Base-by-base conservation (phyloP, 805 yeast genomes). In the Barnettozyma sp. region DNA sequence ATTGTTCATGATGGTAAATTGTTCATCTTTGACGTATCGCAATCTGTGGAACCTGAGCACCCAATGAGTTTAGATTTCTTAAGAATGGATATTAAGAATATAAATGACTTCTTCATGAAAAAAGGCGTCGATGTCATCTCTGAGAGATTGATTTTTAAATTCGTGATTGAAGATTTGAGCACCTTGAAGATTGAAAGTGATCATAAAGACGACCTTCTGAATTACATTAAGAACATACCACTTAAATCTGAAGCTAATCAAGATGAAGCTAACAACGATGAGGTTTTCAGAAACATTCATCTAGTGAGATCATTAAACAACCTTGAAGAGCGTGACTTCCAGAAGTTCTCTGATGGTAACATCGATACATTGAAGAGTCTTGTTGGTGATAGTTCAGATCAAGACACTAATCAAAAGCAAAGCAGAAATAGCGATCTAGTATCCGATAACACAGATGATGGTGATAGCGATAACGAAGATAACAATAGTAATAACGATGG, bases 81-180 rank as follows among this genome's bases (percentile, higher is more conserved):
- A 41, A 69, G 99, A 54, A 92, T 92, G 98, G 99, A 92, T 61
- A 88, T 92, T 54, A 92, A 90, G 58, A 92, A 92, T 54, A 84
- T 90, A 17, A 92, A 90, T 53, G 92, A 84, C 49, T 92, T 80
- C 57, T 92, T 92, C 51, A 68, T 70, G 40, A 69, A 78, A 42
- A 77, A 80, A 56, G 78, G 79, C 24, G 84, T 88, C 27, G 71
- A 73, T 34, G 81, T 85, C 12, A 82, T 82, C 48, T 75, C 94
- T 4, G 97, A 92, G 58, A 70, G 94, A 42, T 66, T 76, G 22
- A 70, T 92, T 16, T 92, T 90, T 63, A 77, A 76, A 52, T 85
- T 82, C 53, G 76, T 87, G 18, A 81, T 75, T 34, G 81, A 70
- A 16, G 66, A 63, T 24, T 45, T 59, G 37, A 17, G 34, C 3